Conservation (phyloP, 176 grass and related monocot genomes). For the maize (Zea mays) region DNA sequence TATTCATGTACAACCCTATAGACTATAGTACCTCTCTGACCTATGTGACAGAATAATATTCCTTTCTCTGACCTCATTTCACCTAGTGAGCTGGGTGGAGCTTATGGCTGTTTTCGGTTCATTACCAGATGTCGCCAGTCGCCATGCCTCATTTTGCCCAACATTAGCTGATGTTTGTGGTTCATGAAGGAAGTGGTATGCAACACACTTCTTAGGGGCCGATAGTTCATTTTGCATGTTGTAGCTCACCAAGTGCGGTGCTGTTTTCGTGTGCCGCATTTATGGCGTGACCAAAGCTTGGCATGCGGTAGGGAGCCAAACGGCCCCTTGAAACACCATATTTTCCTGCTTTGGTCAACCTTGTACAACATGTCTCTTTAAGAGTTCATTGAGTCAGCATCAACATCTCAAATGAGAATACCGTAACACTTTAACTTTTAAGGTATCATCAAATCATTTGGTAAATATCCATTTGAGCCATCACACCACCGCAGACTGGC, state of each 20-base stretch:
- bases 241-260: background rate
- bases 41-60: background rate
- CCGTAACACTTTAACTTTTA: background rate
- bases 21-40: background rate
- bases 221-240: background rate
- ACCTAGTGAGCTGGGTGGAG: background rate
- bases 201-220: background rate
- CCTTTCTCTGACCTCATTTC: background rate
- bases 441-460: background rate
- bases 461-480: background rate
- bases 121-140: background rate
- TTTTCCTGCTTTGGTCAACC: slow-evolving; percentile 8
- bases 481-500: background rate
- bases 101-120: background rate
- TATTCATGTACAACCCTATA: background rate
- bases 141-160: background rate
- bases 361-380: background rate
- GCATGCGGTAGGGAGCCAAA: background rate
- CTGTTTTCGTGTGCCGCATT: background rate
- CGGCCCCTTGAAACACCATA: background rate
- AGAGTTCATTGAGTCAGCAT: background rate
- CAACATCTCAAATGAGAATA: background rate
- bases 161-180: background rate
- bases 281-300: background rate
- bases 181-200: background rate